Conservation (phyloP, 192 early-diverging fungal species). For the Backusella sp. region DNA sequence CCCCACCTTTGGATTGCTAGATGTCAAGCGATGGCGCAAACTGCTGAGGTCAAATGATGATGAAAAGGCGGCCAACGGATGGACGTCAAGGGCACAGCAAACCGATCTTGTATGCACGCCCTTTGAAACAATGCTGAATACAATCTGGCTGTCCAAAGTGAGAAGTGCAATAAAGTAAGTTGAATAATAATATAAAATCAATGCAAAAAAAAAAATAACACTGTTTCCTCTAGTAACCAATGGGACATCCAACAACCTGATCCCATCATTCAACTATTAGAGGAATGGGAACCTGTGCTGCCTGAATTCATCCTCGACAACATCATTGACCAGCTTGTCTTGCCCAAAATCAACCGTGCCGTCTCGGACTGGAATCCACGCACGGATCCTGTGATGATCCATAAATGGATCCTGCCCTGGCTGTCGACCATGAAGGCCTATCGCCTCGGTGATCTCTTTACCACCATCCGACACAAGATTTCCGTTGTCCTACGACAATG, state of each 20-base stretch:
- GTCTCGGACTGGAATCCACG: constrained; percentile 66
- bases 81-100: neutral
- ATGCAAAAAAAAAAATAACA: no score
- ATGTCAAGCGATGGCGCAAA: constrained; percentile 56
- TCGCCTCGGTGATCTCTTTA: constrained; percentile 48
- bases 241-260: constrained; percentile 74
- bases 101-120: constrained; percentile 52
- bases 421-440: constrained; percentile 59
- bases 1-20: constrained; percentile 50
- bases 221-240: constrained; percentile 53
- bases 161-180: constrained; percentile 67
- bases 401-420: constrained; percentile 85
- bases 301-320: constrained; percentile 74
- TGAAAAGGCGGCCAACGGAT: constrained; percentile 19
- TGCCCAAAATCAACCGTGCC: constrained; percentile 71
- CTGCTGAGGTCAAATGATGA: constrained; percentile 48
- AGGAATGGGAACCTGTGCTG: constrained; percentile 66
- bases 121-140: constrained; percentile 76
- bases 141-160: constrained; percentile 75
- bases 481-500: constrained; percentile 54
- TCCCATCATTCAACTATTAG: constrained; percentile 61
- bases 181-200: no score
- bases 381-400: constrained; percentile 53
- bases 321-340: constrained; percentile 74
- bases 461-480: constrained; percentile 63